These are phyloP conservation scores for Triglochin maritima DNA, from an alignment of 106 monocot genomes.

Conservation along the genomic window DNA sequence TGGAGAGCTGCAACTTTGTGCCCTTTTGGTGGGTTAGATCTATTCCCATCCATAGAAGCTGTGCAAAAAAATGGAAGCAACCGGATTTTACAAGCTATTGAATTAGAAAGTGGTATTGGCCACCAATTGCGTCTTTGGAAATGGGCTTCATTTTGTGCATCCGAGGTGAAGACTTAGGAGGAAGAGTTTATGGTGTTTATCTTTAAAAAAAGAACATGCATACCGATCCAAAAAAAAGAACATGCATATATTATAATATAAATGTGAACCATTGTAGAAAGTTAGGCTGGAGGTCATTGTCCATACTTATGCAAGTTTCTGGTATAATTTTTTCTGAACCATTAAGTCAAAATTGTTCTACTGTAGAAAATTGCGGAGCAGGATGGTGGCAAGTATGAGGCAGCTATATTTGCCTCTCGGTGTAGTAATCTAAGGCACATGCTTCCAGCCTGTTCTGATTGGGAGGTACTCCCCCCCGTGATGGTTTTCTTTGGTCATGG, in stretches of 20 bases:
- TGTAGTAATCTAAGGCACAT: conserved; percentile 88
- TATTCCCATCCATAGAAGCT: conserved; percentile 69
- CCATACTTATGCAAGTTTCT: too few species aligned
- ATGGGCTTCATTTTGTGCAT: conserved; percentile 86
- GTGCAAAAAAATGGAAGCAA: conserved; percentile 51
- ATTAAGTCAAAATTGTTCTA: background rate
- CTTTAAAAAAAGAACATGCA: too few species aligned
- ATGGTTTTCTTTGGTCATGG: too few species aligned
- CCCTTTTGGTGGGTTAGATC: conserved; percentile 88
- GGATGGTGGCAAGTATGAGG: conserved; percentile 89
- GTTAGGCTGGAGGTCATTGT: too few species aligned
- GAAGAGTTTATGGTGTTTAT: too few species aligned
- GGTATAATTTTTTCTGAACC: too few species aligned
- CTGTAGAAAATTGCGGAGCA: conserved; percentile 87
- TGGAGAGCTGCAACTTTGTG: conserved; percentile 91
- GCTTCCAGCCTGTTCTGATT: conserved; percentile 80
- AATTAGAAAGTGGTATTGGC: conserved; percentile 83
- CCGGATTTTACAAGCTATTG: conserved; percentile 75
- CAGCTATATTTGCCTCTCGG: conserved; percentile 79
- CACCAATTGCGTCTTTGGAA: conserved; percentile 83
- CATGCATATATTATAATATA: too few species aligned
- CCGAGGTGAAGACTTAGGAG: conserved; percentile 41
- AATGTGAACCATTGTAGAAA: too few species aligned
- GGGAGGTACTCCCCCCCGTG: conserved; percentile 98
- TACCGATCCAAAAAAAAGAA: too few species aligned